Evolutionary conservation across 2,329 filamentous ascomycete species (phyloP), one percentile per base, ranked within the genome.

Genomic region (Didymella segeticola): DNA sequence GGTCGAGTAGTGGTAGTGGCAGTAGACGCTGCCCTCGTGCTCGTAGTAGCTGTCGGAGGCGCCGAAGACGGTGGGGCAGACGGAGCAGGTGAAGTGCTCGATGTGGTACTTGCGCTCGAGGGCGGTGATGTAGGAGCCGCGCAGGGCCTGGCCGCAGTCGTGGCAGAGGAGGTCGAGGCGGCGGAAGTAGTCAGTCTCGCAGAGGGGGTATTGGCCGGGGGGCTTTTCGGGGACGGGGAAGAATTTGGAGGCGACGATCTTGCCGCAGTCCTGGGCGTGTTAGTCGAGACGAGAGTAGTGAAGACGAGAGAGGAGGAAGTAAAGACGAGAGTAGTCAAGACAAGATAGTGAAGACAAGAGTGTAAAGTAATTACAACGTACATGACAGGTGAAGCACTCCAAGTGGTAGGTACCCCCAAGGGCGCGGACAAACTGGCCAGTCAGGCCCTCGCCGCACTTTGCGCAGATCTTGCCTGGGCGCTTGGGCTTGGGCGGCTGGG

Each of bases 11-110:
- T 99, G 95, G 73, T 96, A 99, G 74, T 99, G 95, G 75, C 95
- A 99, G 75, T 96, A 99, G 22, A 99, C 95, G 67, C 91, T 89
- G 61, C 91, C 89, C 68, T 97, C 93, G 70, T 99, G 95, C 76
- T 99, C 95, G 77, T 99, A 99, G 76, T 99, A 99, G 74, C 93
- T 97, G 79, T 99, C 95, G 69, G 96, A 91, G 6, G 95, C 95
- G 45, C 95, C 95, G 72, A 99, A 99, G n/a, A 98, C 89, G 1
- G 95, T 98, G 4, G 93, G 90, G 72, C 95, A 99, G 26, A 97
- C 87, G 10, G 93, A 98, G 77, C 95, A 99, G 30, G 95, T 99
- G 71, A 99, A 99, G 78, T 99, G 95, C 75, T 98, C 93, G 63
- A 99, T 96, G 76, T 95, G 71, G 48, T 99, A 99, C 79, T 99